Evolutionary conservation across 169 alveolate species (phyloP).

Genomic region (Plasmodium coatneyi): DNA sequence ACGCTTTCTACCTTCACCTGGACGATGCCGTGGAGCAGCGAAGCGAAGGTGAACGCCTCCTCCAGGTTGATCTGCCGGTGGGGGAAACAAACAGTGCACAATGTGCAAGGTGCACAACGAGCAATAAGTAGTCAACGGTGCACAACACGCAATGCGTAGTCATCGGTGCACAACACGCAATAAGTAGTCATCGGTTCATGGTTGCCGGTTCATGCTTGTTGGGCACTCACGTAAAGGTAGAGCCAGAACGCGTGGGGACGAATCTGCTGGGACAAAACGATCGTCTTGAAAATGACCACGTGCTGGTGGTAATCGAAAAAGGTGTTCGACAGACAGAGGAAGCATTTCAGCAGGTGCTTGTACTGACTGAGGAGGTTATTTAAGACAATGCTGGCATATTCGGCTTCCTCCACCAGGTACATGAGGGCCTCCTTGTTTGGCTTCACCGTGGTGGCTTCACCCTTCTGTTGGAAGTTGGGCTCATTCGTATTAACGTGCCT

Average conservation of each 20-base stretch:
- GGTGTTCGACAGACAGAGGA: slow-evolving; percentile 21
- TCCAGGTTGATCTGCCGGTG: slow-evolving; percentile 21
- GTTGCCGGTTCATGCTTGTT: not conserved
- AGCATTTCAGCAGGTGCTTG: slow-evolving; percentile 25
- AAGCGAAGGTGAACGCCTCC: slow-evolving; percentile 36
- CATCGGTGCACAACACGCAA: not conserved
- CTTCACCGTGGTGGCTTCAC: not conserved
- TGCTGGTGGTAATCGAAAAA: slow-evolving; percentile 39
- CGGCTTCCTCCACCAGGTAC: slow-evolving; percentile 36
- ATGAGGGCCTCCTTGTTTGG: slow-evolving; percentile 52
- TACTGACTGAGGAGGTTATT: slow-evolving; percentile 17
- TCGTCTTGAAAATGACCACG: slow-evolving; percentile 26
- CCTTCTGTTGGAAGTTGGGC: not conserved
- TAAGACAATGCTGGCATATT: slow-evolving; percentile 1
- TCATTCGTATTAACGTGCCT: not conserved
- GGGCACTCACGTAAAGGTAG: slow-evolving; percentile 26
- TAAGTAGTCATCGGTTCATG: not conserved
- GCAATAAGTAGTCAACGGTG: not conserved
- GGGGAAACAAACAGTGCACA: not conserved
- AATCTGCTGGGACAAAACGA: slow-evolving; percentile 1
- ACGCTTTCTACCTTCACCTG: slow-evolving; percentile 39
- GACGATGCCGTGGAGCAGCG: slow-evolving; percentile 52
- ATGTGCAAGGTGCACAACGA: not conserved
- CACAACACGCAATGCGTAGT: not conserved
- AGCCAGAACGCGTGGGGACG: slow-evolving; percentile 22